These are phyloP conservation scores for Phytophthora meadii DNA, from an alignment of 352 stramenopile species.

Conservation along the genomic window DNA sequence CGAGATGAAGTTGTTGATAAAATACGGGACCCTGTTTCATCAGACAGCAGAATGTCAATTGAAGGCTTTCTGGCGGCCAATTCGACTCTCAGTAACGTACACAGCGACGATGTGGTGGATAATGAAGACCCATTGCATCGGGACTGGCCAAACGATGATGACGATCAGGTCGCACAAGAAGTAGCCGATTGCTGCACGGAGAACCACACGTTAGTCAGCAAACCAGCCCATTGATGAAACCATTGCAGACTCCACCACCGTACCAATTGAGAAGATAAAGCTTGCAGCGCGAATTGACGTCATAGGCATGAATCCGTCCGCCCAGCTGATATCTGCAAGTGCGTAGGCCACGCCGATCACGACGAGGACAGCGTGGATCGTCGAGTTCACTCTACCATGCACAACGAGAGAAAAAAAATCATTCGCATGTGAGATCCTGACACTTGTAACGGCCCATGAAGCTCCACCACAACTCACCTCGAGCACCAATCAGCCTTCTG, in stretches of 20 bases:
- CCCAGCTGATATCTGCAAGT: constrained; percentile 71
- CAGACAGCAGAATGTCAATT: constrained; percentile 2
- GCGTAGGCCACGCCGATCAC: constrained; percentile 73
- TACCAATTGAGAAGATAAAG: constrained; percentile 88
- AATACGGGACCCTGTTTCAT: constrained; percentile 66
- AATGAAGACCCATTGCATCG: constrained; percentile 82
- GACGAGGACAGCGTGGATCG: constrained; percentile 71
- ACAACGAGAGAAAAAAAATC: neutral
- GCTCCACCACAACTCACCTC: constrained; percentile 42
- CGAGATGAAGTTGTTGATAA: constrained; percentile 89
- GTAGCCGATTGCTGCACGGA: constrained; percentile 73
- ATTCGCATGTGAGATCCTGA: neutral
- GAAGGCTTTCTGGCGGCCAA: neutral
- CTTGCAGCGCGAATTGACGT: constrained; percentile 76
- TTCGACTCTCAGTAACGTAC: constrained; percentile 48
- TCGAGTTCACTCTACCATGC: constrained; percentile 75
- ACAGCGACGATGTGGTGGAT: constrained; percentile 83
- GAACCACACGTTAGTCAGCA: constrained; percentile 6
- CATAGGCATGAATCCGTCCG: constrained; percentile 68
- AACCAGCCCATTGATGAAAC: neutral
- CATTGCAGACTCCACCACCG: neutral
- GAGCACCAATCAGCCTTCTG: constrained; percentile 88
- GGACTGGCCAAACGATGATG: constrained; percentile 78
- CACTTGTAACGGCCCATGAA: too few species aligned
- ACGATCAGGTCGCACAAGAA: constrained; percentile 85